Percentiles rank a stretch among this genome's conserved stretches.
These are phyloP conservation scores for Centella asiatica DNA, from an alignment of 129 eudicot species.

Conservation along the genomic window DNA sequence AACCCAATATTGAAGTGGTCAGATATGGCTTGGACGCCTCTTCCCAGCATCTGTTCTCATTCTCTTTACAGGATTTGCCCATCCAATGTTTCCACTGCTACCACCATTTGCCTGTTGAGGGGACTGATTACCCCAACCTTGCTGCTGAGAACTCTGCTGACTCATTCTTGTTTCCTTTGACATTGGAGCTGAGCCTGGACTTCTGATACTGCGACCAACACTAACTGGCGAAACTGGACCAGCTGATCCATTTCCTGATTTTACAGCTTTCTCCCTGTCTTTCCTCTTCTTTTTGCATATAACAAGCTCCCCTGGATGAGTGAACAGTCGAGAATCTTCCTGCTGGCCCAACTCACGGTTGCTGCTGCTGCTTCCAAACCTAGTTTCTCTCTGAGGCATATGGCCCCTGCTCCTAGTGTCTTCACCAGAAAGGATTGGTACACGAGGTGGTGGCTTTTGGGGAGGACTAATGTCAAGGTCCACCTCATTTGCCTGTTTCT, in stretches of 20 bases:
- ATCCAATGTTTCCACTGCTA: constrained; percentile 40
- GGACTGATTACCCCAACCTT: constrained; percentile 31
- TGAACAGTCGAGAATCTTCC: constrained; percentile 40
- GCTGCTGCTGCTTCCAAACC: constrained; percentile 40
- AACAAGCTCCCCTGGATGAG: constrained; percentile 95
- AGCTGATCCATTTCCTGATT: constrained; percentile 41
- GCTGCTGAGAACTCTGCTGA: constrained; percentile 30
- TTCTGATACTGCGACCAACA: constrained; percentile 40
- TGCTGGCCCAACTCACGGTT: constrained; percentile 23
- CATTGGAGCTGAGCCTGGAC: constrained; percentile 40
- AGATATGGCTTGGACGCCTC: constrained; percentile 73
- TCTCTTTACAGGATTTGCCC: constrained; percentile 96
- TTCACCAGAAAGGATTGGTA: constrained; percentile 27
- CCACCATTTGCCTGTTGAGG: constrained; percentile 42
- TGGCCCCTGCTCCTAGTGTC: constrained; percentile 20
- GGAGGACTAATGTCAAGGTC: constrained; percentile 43
- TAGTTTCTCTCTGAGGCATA: constrained; percentile 42
- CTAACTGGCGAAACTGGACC: constrained; percentile 60
- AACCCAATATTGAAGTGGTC: constrained; percentile 13
- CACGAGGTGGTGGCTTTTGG: constrained; percentile 50
- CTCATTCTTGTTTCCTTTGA: constrained; percentile 28
- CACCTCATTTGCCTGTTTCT: constrained; percentile 34
- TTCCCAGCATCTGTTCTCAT: constrained; percentile 84
- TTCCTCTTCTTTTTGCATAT: constrained; percentile 90
- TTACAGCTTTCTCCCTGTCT: constrained; percentile 68